These are phyloP conservation scores for Priceomyces carsonii DNA, from an alignment of 805 yeast species.

Conservation along the genomic window DNA sequence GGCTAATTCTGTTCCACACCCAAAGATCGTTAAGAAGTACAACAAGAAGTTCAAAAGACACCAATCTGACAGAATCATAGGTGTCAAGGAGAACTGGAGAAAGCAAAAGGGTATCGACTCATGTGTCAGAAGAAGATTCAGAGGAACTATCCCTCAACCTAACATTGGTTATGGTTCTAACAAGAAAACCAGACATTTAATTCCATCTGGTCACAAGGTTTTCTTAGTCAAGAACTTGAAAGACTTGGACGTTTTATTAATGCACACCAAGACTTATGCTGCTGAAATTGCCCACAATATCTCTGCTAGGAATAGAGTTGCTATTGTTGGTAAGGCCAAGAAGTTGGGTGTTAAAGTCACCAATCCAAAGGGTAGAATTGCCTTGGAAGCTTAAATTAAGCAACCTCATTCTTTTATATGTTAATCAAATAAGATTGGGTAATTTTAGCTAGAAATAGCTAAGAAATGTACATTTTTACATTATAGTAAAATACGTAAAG, in stretches of 20 bases:
- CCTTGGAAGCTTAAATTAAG: slow-evolving; percentile 85
- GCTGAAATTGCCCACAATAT: slow-evolving; percentile 99
- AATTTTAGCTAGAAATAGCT: slow-evolving; percentile 13
- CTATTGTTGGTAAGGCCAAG: slow-evolving; percentile 94
- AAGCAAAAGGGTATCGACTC: slow-evolving; percentile 99
- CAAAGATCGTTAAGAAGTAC: slow-evolving; percentile 99
- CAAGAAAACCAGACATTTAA: slow-evolving; percentile 95
- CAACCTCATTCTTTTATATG: slow-evolving; percentile 12
- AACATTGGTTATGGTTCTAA: slow-evolving; percentile 99
- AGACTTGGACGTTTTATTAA: slow-evolving; percentile 91
- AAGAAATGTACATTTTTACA: slow-evolving; percentile 15
- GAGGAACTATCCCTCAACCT: slow-evolving; percentile 99
- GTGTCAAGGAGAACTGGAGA: slow-evolving; percentile 99
- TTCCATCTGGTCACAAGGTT: slow-evolving; percentile 98
- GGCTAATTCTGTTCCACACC: slow-evolving; percentile 98
- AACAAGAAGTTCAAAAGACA: slow-evolving; percentile 99
- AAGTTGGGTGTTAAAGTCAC: slow-evolving; percentile 98
- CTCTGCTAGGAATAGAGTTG: slow-evolving; percentile 98
- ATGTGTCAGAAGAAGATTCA: slow-evolving; percentile 99
- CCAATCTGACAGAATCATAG: slow-evolving; percentile 99
- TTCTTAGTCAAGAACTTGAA: slow-evolving; percentile 88
- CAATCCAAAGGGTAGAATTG: slow-evolving; percentile 98
- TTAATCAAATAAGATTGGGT: slow-evolving; percentile 14
- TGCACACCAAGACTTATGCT: slow-evolving; percentile 98
- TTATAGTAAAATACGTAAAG: slow-evolving; percentile 4